Evolutionary conservation across 495 filamentous ascomycete species (phyloP), one percentile per base, ranked within the genome.

Genomic region (Tuber borchii): DNA sequence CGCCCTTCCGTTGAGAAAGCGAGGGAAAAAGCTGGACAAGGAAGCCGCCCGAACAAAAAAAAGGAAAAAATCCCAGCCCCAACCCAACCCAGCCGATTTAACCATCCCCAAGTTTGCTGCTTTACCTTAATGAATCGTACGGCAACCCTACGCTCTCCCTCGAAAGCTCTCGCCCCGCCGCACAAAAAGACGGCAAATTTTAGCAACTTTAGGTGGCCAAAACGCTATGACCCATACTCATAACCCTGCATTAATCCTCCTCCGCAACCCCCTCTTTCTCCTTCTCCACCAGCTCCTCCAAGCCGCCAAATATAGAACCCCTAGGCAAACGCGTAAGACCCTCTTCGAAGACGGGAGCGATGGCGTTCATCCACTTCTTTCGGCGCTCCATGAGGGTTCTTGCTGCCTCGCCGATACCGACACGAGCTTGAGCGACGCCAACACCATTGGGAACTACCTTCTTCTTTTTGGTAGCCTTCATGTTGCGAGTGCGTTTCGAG

Each of bases 401-500:
- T 2, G 95, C 94, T 43, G 91, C 87, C 82, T 99, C 95, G 44
- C 95, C 96, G 74, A 99, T 96, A 42, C 92, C 93, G 6, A 95
- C 92, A 37, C 92, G 88, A 17, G 88, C 89, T 22, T 86, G 84
- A 3, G 84, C 87, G 2, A 84, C 85, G 31, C 85, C 88, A 0
- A 87, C 85, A 26, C 86, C 88, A 39, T 88, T 89, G 26, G 93
- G 93, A 3, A 93, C 87, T 71, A 87, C 83, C 81, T 94, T 95
- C n/a, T 90, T 88, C 85, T 97, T 97, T 86, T 97, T 98, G 71
- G 89, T 93, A 77, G 84, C 85, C 93, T 97, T 81, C 85, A 97
- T 90, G 6, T 92, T 97, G 43, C 95, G 91, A n/a, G 93, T 97
- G 61, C 95, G 92, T 86, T 98, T 98, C 51, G 96, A 90, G 81